Base-by-base conservation (phyloP, 371 early-diverging fungal species). In the Circinella minor region DNA sequence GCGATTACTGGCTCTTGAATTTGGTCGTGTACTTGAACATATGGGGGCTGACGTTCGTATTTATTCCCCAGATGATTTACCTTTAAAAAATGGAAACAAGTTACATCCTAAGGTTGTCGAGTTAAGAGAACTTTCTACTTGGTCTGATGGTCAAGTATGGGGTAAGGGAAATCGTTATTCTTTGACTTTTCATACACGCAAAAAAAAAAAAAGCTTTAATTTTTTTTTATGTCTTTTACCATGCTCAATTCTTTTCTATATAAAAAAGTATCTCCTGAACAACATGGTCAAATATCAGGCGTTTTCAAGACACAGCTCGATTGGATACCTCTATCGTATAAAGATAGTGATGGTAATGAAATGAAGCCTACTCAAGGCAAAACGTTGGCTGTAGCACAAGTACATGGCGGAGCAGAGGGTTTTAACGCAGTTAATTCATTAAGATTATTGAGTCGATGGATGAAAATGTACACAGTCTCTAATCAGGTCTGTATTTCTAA, bases 131-230 rank as follows among this genome's bases (percentile, higher is more conserved):
- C 55, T 55, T 8, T n/a, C n/a, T 8, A 55, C n/a, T 10, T 55
- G 55, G 55, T 55, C 55, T 10, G 55, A 55, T 18, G 55, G 55
- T n/a, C 55, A 55, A 18, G 55, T 55, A n/a, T 55, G 55, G 55
- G 55, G 27, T 27, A 27, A 27, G 27, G 27, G 27, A 2, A 27
- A 27, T 27, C 27, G 27, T 27, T 27, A 27, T 27, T 27, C 27
- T 27, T 27, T 27, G 27, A 27, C 0, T 1, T 27, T 27, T 27
- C 27, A 27, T 27, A 27, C 27, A 27, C 27, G 27, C 27, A 27
- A 27, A 27, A 27, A 27, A n/a, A n/a, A n/a, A n/a, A n/a, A n/a
- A n/a, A n/a, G n/a, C n/a, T n/a, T n/a, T n/a, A n/a, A n/a, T n/a
- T n/a, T n/a, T n/a, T n/a, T n/a, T n/a, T n/a, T n/a, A n/a, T 27